phyloP scores from a whole-genome alignment of 306 rosid species.

The Corylus heterophylla region DNA sequence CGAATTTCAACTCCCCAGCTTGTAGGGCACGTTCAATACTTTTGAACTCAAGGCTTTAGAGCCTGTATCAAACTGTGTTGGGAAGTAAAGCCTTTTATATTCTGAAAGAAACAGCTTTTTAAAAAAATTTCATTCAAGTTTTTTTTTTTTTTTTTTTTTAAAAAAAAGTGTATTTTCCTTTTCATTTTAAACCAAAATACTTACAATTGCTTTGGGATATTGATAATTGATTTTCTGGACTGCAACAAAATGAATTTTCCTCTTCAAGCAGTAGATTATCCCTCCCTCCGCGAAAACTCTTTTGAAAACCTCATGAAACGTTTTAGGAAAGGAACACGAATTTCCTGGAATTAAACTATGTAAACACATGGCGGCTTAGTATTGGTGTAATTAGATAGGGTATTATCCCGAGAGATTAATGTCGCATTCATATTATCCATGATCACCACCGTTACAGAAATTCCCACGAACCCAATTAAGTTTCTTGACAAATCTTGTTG shows the following conservation, averaged over 20 bases:
- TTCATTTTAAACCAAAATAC: background rate
- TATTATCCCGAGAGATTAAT: slow-evolving; percentile 10
- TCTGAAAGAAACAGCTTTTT: too few species aligned
- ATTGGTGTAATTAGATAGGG: slow-evolving; percentile 2
- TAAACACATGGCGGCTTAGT: background rate
- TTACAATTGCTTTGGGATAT: background rate
- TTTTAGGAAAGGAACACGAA: background rate
- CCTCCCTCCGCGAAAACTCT: too few species aligned
- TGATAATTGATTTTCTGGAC: too few species aligned
- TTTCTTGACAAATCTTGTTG: too few species aligned
- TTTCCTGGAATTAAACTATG: background rate
- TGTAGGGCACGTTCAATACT: background rate
- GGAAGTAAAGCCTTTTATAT: too few species aligned
- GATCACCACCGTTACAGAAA: slow-evolving; percentile 1
- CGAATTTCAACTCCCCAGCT: slow-evolving; percentile 46
- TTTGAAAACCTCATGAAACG: too few species aligned
- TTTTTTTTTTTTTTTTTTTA: too few species aligned
- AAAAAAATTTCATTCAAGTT: too few species aligned
- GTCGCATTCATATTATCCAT: background rate
- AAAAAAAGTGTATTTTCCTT: too few species aligned
- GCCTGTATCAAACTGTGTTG: too few species aligned
- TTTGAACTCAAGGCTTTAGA: background rate
- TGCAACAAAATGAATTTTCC: too few species aligned
- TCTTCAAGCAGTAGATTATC: too few species aligned
- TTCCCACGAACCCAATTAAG: background rate